Percentiles rank a stretch among this genome's conserved stretches.
Conservation (phyloP, 495 filamentous ascomycete species). For the Aspergillus leporis region DNA sequence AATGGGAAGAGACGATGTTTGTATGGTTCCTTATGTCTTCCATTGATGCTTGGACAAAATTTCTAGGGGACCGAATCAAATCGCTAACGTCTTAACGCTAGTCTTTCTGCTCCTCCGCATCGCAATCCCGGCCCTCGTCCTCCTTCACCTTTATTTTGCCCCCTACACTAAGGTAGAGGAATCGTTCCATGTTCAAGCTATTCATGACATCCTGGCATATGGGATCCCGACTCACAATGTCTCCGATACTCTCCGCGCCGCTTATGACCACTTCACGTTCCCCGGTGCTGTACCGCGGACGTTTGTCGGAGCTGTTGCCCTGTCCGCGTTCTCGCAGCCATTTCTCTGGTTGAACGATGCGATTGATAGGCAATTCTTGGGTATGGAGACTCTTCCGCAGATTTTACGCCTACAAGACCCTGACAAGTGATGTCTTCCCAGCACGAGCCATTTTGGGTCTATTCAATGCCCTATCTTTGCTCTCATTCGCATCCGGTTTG, state of each 20-base stretch:
- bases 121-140: slow-evolving; percentile 64
- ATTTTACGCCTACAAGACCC: background rate
- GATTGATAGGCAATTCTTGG: slow-evolving; percentile 53
- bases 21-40: slow-evolving; percentile 7
- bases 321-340: slow-evolving; percentile 69
- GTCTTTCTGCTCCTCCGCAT: slow-evolving; percentile 44
- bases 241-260: slow-evolving; percentile 37
- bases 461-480: slow-evolving; percentile 69
- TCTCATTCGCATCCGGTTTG: slow-evolving; percentile 63
- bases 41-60: background rate
- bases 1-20: slow-evolving; percentile 20
- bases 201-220: slow-evolving; percentile 83
- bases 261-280: slow-evolving; percentile 91
- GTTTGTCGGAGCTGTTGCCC: slow-evolving; percentile 74
- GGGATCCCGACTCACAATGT: slow-evolving; percentile 65
- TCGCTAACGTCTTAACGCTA: background rate
- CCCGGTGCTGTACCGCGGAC: slow-evolving; percentile 89
- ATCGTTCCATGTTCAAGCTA: slow-evolving; percentile 95
- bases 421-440: slow-evolving; percentile 21
- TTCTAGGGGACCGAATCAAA: no score
- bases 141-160: slow-evolving; percentile 73
- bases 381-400: slow-evolving; percentile 26
- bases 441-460: slow-evolving; percentile 79
- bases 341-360: slow-evolving; percentile 47
- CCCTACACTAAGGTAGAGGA: slow-evolving; percentile 99